Conservation (phyloP, 2,329 filamentous ascomycete species). For the Epichloe bromicola region DNA sequence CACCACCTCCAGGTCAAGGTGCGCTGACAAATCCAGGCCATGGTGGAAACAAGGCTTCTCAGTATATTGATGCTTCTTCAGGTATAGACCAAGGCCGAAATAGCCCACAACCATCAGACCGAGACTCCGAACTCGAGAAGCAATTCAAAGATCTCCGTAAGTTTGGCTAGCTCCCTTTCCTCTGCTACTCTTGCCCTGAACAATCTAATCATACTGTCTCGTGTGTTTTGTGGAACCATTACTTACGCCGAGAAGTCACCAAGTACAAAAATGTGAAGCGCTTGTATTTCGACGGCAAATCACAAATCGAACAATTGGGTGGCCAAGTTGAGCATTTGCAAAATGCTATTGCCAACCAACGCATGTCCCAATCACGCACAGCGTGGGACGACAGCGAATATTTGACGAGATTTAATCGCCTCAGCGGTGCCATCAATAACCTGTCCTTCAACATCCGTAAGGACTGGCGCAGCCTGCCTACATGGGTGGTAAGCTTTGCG, state of each 20-base stretch:
- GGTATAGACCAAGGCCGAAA: slow-evolving; percentile 35
- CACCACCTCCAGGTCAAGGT: slow-evolving; percentile 24
- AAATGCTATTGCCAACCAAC: slow-evolving; percentile 93
- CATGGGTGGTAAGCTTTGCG: slow-evolving; percentile 67
- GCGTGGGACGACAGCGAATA: slow-evolving; percentile 95
- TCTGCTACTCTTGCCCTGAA: slow-evolving; percentile 1
- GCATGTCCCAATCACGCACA: slow-evolving; percentile 85
- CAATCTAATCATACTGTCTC: neutral
- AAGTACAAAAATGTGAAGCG: slow-evolving; percentile 99
- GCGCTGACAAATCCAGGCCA: slow-evolving; percentile 22
- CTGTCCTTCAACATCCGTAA: slow-evolving; percentile 93
- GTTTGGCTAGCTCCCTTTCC: slow-evolving; percentile 10
- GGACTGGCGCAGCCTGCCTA: slow-evolving; percentile 72
- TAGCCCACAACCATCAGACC: slow-evolving; percentile 42
- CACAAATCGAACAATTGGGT: slow-evolving; percentile 78
- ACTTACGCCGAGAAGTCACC: slow-evolving; percentile 43
- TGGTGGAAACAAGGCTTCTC: slow-evolving; percentile 25
- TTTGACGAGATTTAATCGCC: slow-evolving; percentile 69
- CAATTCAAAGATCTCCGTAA: slow-evolving; percentile 44
- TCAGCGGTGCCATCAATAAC: slow-evolving; percentile 91
- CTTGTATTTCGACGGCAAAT: slow-evolving; percentile 91
- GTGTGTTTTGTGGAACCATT: neutral
- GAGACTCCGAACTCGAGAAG: slow-evolving; percentile 37
- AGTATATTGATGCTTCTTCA: slow-evolving; percentile 29
- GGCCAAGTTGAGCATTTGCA: slow-evolving; percentile 79